Percentiles rank a stretch among this genome's conserved stretches.
Evolutionary conservation across 371 early-diverging fungal species (phyloP).

Genomic region (Mortierella sp.): DNA sequence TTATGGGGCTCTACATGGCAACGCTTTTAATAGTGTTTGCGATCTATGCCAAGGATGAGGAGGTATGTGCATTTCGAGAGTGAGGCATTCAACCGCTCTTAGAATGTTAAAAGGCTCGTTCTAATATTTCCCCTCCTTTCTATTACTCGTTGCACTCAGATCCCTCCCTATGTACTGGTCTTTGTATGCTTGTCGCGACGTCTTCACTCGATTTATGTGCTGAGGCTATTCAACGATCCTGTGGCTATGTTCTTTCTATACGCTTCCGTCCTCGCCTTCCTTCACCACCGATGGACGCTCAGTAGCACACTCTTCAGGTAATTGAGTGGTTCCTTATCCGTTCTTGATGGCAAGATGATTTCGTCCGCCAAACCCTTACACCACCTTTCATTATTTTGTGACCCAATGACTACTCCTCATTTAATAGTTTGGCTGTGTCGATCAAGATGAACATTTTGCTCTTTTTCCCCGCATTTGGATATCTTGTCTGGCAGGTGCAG

Average conservation of each 20-base stretch:
- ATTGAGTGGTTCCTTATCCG: neutral
- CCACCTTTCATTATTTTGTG: slow-evolving; percentile 4
- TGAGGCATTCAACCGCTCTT: neutral
- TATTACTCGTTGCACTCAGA: slow-evolving; percentile 26
- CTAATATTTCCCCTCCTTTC: neutral
- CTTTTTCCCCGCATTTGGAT: slow-evolving; percentile 87
- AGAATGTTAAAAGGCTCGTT: neutral
- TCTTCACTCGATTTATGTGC: slow-evolving; percentile 89
- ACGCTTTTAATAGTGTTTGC: slow-evolving; percentile 71
- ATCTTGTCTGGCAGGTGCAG: slow-evolving; percentile 68
- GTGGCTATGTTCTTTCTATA: slow-evolving; percentile 87
- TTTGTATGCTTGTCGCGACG: slow-evolving; percentile 79
- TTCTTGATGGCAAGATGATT: neutral
- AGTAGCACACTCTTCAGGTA: slow-evolving; percentile 75
- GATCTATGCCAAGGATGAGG: slow-evolving; percentile 66
- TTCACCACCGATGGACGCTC: slow-evolving; percentile 59
- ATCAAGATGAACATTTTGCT: slow-evolving; percentile 95
- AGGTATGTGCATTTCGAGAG: slow-evolving; percentile 2
- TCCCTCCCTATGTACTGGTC: slow-evolving; percentile 72
- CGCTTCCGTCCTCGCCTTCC: slow-evolving; percentile 67
- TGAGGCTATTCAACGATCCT: slow-evolving; percentile 93
- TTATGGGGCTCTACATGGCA: slow-evolving; percentile 76
- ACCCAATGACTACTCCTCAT: neutral
- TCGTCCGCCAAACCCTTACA: neutral
- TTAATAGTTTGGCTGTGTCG: slow-evolving; percentile 79